Base-by-base conservation (phyloP, 2,329 filamentous ascomycete genomes). In the Phialophora verrucosa region DNA sequence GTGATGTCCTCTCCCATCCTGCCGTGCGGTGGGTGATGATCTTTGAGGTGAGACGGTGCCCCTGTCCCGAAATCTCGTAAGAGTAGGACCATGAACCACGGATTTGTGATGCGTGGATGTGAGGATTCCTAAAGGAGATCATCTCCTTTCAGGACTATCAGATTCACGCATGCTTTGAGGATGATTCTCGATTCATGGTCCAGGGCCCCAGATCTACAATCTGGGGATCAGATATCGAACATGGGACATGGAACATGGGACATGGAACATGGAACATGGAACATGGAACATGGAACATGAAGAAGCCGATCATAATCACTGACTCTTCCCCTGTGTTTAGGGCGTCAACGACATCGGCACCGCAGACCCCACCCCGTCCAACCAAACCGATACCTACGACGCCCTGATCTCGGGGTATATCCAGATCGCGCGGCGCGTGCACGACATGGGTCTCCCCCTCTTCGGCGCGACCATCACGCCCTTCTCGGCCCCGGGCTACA, bases 271-370 rank as follows among this genome's bases (percentile, higher is more conserved):
- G 23, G 23, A 2, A 25, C 23, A 25, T 25, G 23, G 23, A 25
- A 25, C 23, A 25, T 25, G 23, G 11, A 12, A 35, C 11, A 35
- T 35, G 32, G 32, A 35, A 35, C 2, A 12, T 35, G 32, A 35
- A 35, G 10, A 12, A 35, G 12, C 32, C 0, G 32, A 35, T 4
- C 32, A 35, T 12, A 4, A 11, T 12, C 32, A 17, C 38, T 44
- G 1, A 44, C 38, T 3, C 14, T n/a, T 3, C 14, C 11, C 32
- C 3, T 8, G 17, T n/a, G 5, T n/a, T n/a, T 17, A 44, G 75
- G 88, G 88, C 23, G 87, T 91, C 31, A 90, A 90, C 72, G 88
- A 91, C 72, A 90, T 91, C 63, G 88, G 88, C 3, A 78, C 76
- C 1, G 83, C 81, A 0, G 76, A 77, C 1, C 72, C 82, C 0